phyloP scores from a whole-genome alignment of 164 flowering plant species.

The Echeveria elegans region DNA sequence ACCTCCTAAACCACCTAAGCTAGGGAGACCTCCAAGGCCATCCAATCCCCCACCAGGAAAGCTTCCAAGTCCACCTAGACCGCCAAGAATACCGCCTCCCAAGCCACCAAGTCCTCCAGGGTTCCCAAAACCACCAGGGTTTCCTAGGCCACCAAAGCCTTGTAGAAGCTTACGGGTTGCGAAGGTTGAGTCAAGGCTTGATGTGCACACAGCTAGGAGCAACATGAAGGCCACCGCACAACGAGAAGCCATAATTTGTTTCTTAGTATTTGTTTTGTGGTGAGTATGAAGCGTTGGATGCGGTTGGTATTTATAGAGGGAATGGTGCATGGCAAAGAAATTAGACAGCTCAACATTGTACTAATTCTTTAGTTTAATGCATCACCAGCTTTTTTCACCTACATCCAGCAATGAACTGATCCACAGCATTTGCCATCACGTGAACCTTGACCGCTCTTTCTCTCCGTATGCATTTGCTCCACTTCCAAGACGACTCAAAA shows the following conservation, averaged over 20 bases:
- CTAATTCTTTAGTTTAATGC: background rate
- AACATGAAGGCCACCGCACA: background rate
- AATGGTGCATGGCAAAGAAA: background rate
- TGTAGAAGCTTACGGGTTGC: background rate
- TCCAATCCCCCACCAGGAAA: background rate
- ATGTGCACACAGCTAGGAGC: background rate
- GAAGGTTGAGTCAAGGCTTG: background rate
- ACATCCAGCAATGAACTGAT: slow-evolving; percentile 1
- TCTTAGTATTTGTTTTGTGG: background rate
- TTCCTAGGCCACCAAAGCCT: background rate
- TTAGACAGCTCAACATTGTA: background rate
- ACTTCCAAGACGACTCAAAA: background rate
- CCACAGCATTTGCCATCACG: background rate
- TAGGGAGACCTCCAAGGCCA: background rate
- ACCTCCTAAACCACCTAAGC: background rate
- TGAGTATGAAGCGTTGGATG: background rate
- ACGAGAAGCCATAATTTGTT: background rate
- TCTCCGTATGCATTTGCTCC: background rate
- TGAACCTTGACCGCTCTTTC: background rate
- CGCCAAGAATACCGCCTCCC: too few species aligned
- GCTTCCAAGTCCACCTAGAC: background rate
- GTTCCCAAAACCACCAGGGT: background rate
- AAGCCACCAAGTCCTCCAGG: background rate
- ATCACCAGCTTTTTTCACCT: background rate
- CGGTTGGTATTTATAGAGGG: background rate